phyloP scores from a whole-genome alignment of 2,329 filamentous ascomycete species.

The Penicillium carneum region DNA sequence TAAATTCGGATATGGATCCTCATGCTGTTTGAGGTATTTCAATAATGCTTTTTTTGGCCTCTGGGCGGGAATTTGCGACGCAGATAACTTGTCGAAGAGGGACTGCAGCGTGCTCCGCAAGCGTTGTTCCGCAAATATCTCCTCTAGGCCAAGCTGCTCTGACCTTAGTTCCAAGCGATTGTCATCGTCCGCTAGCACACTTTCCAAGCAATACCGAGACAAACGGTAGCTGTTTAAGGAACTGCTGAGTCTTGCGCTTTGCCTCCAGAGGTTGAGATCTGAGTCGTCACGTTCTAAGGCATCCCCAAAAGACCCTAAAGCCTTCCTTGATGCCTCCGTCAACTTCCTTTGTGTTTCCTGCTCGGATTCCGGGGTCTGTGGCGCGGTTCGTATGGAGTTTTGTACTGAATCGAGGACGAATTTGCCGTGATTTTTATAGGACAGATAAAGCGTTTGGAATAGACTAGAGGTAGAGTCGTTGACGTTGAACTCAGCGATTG shows the following conservation, averaged over 20 bases:
- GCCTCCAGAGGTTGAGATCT: conserved; percentile 69
- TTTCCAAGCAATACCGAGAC: conserved; percentile 68
- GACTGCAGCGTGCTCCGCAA: conserved; percentile 58
- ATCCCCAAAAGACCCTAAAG: conserved; percentile 64
- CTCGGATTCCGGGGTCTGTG: conserved; percentile 27
- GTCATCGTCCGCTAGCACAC: conserved; percentile 68
- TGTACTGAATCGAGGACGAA: conserved; percentile 81
- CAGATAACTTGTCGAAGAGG: conserved; percentile 64
- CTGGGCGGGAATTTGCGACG: conserved; percentile 59
- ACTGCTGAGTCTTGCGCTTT: conserved; percentile 64
- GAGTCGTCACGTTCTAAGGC: conserved; percentile 70
- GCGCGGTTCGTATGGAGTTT: conserved; percentile 52
- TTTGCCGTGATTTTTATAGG: conserved; percentile 94
- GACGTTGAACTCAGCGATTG: conserved; percentile 62
- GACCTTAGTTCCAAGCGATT: conserved; percentile 62
- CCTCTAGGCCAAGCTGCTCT: conserved; percentile 65
- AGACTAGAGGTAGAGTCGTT: conserved; percentile 79
- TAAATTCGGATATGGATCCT: conserved; percentile 62
- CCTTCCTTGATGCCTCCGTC: conserved; percentile 50
- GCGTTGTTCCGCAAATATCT: conserved; percentile 61
- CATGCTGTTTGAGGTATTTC: conserved; percentile 59
- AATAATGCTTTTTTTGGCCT: conserved; percentile 61
- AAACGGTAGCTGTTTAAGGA: conserved; percentile 66
- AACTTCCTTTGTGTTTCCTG: conserved; percentile 32
- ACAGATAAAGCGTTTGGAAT: conserved; percentile 87